Evolutionary conservation across 495 filamentous ascomycete genomes (phyloP), one percentile per base, ranked within the genome.

Genomic region (Aspergillus sclerotiicarbonarius): DNA sequence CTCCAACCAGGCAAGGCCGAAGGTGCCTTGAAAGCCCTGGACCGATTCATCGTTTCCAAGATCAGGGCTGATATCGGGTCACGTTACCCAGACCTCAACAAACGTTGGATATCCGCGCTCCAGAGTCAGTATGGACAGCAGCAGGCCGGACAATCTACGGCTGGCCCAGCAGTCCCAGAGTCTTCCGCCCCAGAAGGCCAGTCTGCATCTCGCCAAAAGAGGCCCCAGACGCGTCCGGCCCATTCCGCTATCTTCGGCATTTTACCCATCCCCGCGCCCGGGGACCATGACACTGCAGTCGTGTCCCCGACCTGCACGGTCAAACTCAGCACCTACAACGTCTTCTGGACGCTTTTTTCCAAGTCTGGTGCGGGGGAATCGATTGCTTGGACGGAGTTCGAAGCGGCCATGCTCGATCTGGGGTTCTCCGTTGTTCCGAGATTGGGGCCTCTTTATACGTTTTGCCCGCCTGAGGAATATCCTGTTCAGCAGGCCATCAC

Each of bases 351-450:
- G 0, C 41, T 74, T 2, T 73, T 73, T 39, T 45, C 50, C 5
- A 68, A 56, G 53, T 45, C 65, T 0, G 54, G 50, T 10, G 29
- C 66, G 10, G 68, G 64, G 4, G 52, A 51, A n/a, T 68, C 74
- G 3, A 57, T 76, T 12, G 51, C 35, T 41, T 75, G 73, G 76
- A 54, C 35, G 0, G 65, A 58, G 1, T 78, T 77, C 20, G 62
- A 61, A 47, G 59, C 57, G 8, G 76, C 74, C 5, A 66, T 78
- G 68, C 57, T 59, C 3, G 68, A 72, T 0, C 9, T 77, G 16
- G 61, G 41, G 10, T 60, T 60, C 19, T 55, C 58, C 5, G 35
- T 55, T 8, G 20, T 44, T 1, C 62, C 58, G 4, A 51, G 30
- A 41, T 43, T 53, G n/a, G 62, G 62, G 2, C 55, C 58, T 4